These are phyloP conservation scores for Didymella lethalis DNA, from an alignment of 2,329 filamentous ascomycete species.

Conservation along the genomic window DNA sequence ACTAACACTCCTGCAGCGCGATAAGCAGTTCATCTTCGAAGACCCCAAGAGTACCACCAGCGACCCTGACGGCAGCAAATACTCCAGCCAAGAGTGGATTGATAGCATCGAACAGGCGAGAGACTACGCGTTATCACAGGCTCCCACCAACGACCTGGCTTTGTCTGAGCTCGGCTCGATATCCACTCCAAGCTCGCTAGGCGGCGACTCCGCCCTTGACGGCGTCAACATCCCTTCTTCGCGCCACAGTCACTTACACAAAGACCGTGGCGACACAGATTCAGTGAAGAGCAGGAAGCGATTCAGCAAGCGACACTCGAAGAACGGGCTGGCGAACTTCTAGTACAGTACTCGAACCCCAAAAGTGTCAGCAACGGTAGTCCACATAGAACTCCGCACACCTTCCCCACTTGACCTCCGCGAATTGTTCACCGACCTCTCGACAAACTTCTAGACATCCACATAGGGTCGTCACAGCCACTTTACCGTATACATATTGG, in stretches of 20 bases:
- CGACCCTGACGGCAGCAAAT: constrained; percentile 69
- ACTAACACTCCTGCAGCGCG: constrained; percentile 66
- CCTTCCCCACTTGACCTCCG: not conserved
- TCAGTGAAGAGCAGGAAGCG: constrained; percentile 67
- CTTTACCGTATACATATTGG: constrained; percentile 17
- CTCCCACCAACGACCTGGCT: constrained; percentile 62
- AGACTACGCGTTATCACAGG: constrained; percentile 81
- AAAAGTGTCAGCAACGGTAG: not conserved
- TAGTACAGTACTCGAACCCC: constrained; percentile 50
- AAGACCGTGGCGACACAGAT: constrained; percentile 59
- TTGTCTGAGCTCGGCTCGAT: constrained; percentile 61
- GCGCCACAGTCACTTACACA: constrained; percentile 60
- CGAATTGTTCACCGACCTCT: not conserved
- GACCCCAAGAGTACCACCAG: constrained; percentile 78
- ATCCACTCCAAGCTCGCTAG: constrained; percentile 81
- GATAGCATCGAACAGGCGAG: constrained; percentile 86
- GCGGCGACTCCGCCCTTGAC: constrained; percentile 58
- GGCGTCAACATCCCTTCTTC: constrained; percentile 60
- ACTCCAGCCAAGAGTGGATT: constrained; percentile 88
- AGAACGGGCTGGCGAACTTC: constrained; percentile 92
- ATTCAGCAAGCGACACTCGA: constrained; percentile 93
- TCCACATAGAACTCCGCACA: not conserved
- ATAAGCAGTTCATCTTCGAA: constrained; percentile 92
- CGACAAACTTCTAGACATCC: constrained; percentile 15
- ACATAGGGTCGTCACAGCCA: constrained; percentile 16